phyloP scores from a whole-genome alignment of 1,284 basidiomycete genomes.

The Cutaneotrichosporon sp. region DNA sequence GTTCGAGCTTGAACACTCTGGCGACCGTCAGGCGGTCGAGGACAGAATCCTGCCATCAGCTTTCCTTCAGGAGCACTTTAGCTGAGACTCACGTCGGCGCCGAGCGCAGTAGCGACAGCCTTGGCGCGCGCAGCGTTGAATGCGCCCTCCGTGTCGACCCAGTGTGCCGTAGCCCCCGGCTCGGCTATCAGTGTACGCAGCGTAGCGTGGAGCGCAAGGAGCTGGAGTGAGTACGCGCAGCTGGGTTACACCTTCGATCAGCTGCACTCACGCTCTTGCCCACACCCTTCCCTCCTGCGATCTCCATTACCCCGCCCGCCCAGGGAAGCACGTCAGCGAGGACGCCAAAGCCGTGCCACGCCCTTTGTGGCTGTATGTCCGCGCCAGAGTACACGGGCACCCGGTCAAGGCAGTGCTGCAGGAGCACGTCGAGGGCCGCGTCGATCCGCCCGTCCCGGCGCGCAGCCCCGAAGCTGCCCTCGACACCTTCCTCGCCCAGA shows the following conservation, averaged over 20 bases:
- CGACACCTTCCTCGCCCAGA: background rate
- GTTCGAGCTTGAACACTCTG: slow-evolving; percentile 42
- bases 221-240: slow-evolving; percentile 24
- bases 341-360: slow-evolving; percentile 42
- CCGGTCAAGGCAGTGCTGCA: slow-evolving; percentile 22
- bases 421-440: slow-evolving; percentile 31
- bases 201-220: slow-evolving; percentile 45
- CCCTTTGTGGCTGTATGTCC: background rate
- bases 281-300: slow-evolving; percentile 41
- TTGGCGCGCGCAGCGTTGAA: slow-evolving; percentile 43
- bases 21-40: slow-evolving; percentile 39
- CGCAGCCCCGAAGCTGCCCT: background rate
- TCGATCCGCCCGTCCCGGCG: background rate
- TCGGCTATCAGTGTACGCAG: slow-evolving; percentile 34
- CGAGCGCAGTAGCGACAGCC: slow-evolving; percentile 26
- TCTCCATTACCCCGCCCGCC: slow-evolving; percentile 37
- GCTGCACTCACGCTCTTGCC: slow-evolving; percentile 49
- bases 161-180: slow-evolving; percentile 32
- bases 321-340: slow-evolving; percentile 13
- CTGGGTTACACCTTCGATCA: background rate
- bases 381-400: slow-evolving; percentile 4
- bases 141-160: slow-evolving; percentile 50
- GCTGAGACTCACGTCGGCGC: slow-evolving; percentile 34
- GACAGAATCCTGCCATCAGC: slow-evolving; percentile 18
- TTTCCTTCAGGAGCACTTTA: background rate